These are phyloP conservation scores for Kwoniella pini DNA, from an alignment of 768 basidiomycete genomes.

Conservation along the genomic window DNA sequence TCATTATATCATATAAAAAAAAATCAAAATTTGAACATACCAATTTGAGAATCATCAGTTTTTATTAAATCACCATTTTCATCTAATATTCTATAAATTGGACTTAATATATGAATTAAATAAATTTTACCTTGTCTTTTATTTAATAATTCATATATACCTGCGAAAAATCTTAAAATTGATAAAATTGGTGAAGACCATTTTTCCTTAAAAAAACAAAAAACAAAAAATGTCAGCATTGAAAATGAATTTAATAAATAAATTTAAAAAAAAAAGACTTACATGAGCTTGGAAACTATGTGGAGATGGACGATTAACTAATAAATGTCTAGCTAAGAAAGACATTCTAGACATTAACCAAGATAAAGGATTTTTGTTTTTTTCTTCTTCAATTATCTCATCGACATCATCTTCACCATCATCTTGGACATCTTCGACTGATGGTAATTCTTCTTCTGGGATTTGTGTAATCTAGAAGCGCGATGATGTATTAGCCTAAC, in stretches of 20 bases:
- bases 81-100: slow-evolving; percentile 81
- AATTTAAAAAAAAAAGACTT: slow-evolving; percentile 3
- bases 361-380: slow-evolving; percentile 61
- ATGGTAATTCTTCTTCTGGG: not conserved
- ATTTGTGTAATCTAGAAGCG: not conserved
- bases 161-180: slow-evolving; percentile 88
- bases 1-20: too few species aligned
- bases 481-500: too few species aligned
- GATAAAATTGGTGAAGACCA: slow-evolving; percentile 82
- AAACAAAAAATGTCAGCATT: not conserved
- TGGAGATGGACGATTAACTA: slow-evolving; percentile 45
- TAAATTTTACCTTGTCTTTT: slow-evolving; percentile 64
- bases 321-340: slow-evolving; percentile 64
- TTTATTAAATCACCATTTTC: slow-evolving; percentile 62
- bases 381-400: slow-evolving; percentile 47
- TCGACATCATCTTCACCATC: slow-evolving; percentile 36
- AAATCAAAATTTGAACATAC: slow-evolving; percentile 20
- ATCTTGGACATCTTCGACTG: slow-evolving; percentile 27
- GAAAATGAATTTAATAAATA: not conserved
- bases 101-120: slow-evolving; percentile 79
- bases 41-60: slow-evolving; percentile 31
- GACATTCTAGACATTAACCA: slow-evolving; percentile 96
- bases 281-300: slow-evolving; percentile 22
- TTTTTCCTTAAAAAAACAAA: slow-evolving; percentile 60
- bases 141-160: slow-evolving; percentile 76